A percentile compares a stretch with the other conserved stretches of the same genome.
Evolutionary conservation across 352 stramenopile species (phyloP).

Genomic region (Phytophthora fragariae): DNA sequence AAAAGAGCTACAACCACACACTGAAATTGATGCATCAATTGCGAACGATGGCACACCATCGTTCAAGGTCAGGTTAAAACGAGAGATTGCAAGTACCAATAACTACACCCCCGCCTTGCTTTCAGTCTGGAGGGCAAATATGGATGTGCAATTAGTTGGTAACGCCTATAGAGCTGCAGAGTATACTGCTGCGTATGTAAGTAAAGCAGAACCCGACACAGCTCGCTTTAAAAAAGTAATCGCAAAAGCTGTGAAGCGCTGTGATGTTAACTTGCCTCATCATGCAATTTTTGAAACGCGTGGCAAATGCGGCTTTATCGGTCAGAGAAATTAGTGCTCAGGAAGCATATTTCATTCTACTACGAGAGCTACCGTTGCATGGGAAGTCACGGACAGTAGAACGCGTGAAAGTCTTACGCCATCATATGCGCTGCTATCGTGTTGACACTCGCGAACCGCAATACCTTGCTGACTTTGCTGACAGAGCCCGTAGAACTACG

Average conservation of each 20-base stretch:
- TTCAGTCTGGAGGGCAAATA: conserved; percentile 17
- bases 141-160: no score
- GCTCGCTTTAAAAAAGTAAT: conserved; percentile 13
- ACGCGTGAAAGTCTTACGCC: neutral
- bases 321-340: conserved; percentile 5
- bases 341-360: conserved; percentile 5
- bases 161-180: no score
- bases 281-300: conserved; percentile 6
- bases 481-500: neutral
- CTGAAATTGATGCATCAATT: neutral
- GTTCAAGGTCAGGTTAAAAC: conserved; percentile 5
- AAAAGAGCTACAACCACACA: conserved; percentile 7
- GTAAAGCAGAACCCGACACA: no score
- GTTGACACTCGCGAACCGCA: neutral
- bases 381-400: neutral
- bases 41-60: neutral
- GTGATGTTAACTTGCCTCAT: neutral
- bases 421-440: conserved; percentile 2
- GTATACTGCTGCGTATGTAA: no score
- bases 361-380: conserved; percentile 3
- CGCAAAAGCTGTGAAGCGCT: conserved; percentile 10
- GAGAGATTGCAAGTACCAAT: no score
- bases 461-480: neutral
- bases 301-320: neutral
- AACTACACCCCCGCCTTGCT: conserved; percentile 3